Base-by-base conservation (phyloP, 148 eudicot species). In the Chenopodium album region DNA sequence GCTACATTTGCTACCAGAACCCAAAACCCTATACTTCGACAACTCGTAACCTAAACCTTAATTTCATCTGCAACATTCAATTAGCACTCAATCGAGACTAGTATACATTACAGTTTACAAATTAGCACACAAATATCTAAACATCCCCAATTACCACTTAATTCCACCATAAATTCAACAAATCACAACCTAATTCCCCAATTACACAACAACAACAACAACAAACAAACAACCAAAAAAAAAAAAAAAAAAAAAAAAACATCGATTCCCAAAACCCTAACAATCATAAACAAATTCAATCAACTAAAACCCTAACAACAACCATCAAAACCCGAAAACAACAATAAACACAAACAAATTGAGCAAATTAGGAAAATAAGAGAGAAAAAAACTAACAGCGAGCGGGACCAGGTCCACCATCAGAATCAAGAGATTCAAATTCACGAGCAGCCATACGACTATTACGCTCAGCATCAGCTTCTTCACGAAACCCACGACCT, bases 381-480 rank as follows among this genome's bases (percentile, higher is more conserved):
- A 78, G 80, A 62, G 71, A 78, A 64, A 50, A 47, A 56, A n/a
- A 84, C 90, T 83, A 1, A 94, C 98, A 94, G 83, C 97, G 88
- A 83, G 90, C 94, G 4, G 98, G 91, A 29, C 94, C 97, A 32
- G 97, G 94, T 23, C 98, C 96, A 54, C 90, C 93, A 20, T 92
- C 92, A 29, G 93, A 87, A 76, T 87, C 88, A 47, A 94, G 89
- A 14, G 98, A 91, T 17, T 91, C 98, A 22, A 91, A 92, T 26
- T 86, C 90, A 9, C 88, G 92, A 29, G 85, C 90, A 20, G 88
- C 85, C 76, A 92, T 76, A 46, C 94, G 94, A 28, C 50, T 75
- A 28, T 74, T 86, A 16, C 93, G 92, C 1, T 88, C 95, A 11
- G 86, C 86, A 14, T 86, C 89, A 5, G 85, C 77, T 2, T 90